Percentiles rank a stretch among this genome's conserved stretches.
These are phyloP conservation scores for Macrotyloma uniflorum DNA, from an alignment of 306 rosid genomes.

Conservation along the genomic window DNA sequence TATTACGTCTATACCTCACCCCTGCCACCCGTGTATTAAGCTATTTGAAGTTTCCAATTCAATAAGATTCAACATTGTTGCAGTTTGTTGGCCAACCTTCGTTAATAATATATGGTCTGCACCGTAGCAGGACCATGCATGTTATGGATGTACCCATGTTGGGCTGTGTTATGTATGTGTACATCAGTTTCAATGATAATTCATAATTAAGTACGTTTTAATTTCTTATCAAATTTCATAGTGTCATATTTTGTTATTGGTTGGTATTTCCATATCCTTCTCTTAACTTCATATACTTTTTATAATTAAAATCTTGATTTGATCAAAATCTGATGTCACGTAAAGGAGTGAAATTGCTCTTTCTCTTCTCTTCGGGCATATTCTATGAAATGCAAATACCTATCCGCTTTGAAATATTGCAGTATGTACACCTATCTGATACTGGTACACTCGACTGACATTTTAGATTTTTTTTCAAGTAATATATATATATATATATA, in stretches of 20 bases:
- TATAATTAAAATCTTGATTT: background rate
- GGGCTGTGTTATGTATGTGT: background rate
- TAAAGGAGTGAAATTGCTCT: background rate
- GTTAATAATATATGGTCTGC: background rate
- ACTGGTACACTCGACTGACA: background rate
- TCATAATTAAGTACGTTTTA: background rate
- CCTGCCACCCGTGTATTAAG: background rate
- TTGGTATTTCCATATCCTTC: conserved; percentile 3
- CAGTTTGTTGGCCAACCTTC: background rate
- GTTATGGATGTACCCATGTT: background rate
- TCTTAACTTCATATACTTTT: background rate
- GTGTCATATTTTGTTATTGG: background rate
- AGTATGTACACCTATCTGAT: background rate
- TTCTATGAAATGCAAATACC: background rate
- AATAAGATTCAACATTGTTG: background rate
- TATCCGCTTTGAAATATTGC: background rate
- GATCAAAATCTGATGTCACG: background rate
- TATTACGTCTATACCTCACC: background rate
- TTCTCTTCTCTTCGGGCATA: background rate
- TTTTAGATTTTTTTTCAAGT: background rate
- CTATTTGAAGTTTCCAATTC: background rate
- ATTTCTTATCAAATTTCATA: background rate
- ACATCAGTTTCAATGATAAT: background rate
- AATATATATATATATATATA: no score
- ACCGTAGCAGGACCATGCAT: background rate